A percentile compares a stretch with the other conserved stretches of the same genome.
Evolutionary conservation across 345 rosid genomes (phyloP).

Genomic region (Raphanus raphanistrum): DNA sequence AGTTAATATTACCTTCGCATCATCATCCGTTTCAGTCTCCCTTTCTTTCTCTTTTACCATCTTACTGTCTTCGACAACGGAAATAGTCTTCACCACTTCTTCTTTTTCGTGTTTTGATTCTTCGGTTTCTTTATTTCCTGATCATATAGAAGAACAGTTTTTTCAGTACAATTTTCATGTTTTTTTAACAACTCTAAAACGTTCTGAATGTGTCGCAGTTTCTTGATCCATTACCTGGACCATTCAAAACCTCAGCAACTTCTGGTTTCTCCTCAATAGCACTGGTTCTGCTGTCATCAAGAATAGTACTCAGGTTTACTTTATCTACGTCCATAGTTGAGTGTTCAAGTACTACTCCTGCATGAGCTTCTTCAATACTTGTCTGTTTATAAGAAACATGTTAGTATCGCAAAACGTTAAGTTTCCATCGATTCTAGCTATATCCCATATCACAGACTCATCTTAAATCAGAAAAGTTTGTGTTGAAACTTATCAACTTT

Average conservation of each 20-base stretch:
- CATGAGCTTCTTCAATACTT: constrained; percentile 34
- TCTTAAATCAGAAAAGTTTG: background rate
- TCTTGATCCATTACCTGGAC: constrained; percentile 32
- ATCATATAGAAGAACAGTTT: constrained; percentile 5
- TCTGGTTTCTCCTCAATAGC: constrained; percentile 28
- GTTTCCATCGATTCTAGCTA: background rate
- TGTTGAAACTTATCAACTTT: constrained; percentile 16
- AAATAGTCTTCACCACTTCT: constrained; percentile 13
- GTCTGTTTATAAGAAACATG: constrained; percentile 24
- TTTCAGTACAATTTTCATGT: background rate
- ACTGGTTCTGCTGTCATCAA: constrained; percentile 16
- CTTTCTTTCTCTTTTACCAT: constrained; percentile 23
- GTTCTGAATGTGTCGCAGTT: background rate
- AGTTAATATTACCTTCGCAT: constrained; percentile 15
- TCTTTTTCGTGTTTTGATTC: constrained; percentile 13
- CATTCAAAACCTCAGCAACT: constrained; percentile 41
- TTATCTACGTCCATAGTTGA: constrained; percentile 33
- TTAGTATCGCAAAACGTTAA: constrained; percentile 15
- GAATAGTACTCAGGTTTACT: constrained; percentile 29
- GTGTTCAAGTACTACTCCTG: constrained; percentile 34
- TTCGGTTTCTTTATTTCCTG: constrained; percentile 31
- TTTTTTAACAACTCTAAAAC: background rate
- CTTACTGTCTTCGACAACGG: constrained; percentile 24
- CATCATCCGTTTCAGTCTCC: constrained; percentile 24
- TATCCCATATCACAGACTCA: background rate